Base-by-base conservation (phyloP, 768 basidiomycete species). In the Tulasnella sp. region DNA sequence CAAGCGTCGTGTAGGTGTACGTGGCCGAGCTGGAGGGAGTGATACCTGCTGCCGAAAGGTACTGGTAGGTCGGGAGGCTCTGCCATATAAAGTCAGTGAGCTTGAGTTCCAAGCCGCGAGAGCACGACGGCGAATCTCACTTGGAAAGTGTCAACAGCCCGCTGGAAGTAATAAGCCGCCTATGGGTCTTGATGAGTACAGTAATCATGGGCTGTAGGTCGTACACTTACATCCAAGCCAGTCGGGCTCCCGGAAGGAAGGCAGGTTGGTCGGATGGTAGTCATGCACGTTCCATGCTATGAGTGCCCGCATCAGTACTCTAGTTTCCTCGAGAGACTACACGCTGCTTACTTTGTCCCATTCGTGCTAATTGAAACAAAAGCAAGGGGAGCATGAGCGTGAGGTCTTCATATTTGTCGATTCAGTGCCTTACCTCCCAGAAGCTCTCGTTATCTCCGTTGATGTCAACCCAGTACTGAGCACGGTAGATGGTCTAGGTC, bases 11-110 rank as follows among this genome's bases (percentile, higher is more conserved):
- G 19, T 90, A 83, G 0, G 86, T 86, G 78, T 87, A 87, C 0
- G 89, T 90, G 75, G 80, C 77, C 73, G 79, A 81, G 2, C 81
- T 80, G n/a, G 84, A 84, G 14, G 93, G 93, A 3, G 85, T 86
- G 75, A 94, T 94, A 32, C 91, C 91, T n/a, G 84, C 88, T 26
- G 84, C 80, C 16, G 82, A 80, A 44, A 94, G 87, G 86, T 86
- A 92, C 17, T 85, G 82, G 78, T 87, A 92, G 2, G 92, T 92
- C 0, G 91, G 89, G 32, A 93, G 85, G 9, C 83, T 83, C 86
- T 85, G 75, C 74, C 75, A 72, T 41, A 70, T 12, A 62, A 68
- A 39, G 37, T n/a, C n/a, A n/a, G n/a, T n/a, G 59, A 7, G 71
- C n/a, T 22, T 35, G 29, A 73, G 39, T 12, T 67, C 40, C 19